Base-by-base conservation (phyloP, 768 basidiomycete genomes). In the Serendipita indica region DNA sequence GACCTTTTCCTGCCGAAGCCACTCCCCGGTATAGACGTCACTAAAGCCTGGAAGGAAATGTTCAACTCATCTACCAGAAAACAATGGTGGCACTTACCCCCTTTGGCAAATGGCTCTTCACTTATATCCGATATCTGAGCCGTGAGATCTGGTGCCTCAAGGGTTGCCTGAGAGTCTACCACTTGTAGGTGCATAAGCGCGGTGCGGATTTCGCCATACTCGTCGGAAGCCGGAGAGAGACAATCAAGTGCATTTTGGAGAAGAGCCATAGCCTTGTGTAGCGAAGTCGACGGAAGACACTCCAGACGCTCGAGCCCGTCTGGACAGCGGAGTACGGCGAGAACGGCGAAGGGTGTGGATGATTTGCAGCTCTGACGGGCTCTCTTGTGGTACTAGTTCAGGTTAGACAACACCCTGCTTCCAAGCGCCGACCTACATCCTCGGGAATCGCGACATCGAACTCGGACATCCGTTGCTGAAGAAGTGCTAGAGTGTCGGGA, bases 11-110 rank as follows among this genome's bases (percentile, higher is more conserved):
- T 54, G 49, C 30, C 49, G 20, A 16, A 54, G 49, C 49, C 49
- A 54, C n/a, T 54, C 49, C 10, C 49, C 49, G n/a, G 49, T 54
- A 30, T 54, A 54, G 49, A 54, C 49, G 30, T 54, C 49, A 54
- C 49, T 54, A n/a, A 54, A 54, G 1, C 49, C 49, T 54, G 7
- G 1, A 16, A 3, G 30, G n/a, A 10, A 3, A 2, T 3, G 30
- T 27, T 54, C 4, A 32, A 16, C 22, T n/a, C n/a, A n/a, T n/a
- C n/a, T n/a, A n/a, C n/a, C n/a, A n/a, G n/a, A n/a, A n/a, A n/a
- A n/a, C n/a, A n/a, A n/a, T n/a, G n/a, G n/a, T n/a, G n/a, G n/a
- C 12, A 12, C 45, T 25, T 46, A 46, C 45, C 45, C 22, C 45
- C 45, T 46, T 46, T 46, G 10, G 45, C 45, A 20, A 46, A 54